A percentile compares a stretch with the other conserved stretches of the same genome.
These are phyloP conservation scores for Brassica rapa DNA, from an alignment of 345 rosid species.

Conservation along the genomic window DNA sequence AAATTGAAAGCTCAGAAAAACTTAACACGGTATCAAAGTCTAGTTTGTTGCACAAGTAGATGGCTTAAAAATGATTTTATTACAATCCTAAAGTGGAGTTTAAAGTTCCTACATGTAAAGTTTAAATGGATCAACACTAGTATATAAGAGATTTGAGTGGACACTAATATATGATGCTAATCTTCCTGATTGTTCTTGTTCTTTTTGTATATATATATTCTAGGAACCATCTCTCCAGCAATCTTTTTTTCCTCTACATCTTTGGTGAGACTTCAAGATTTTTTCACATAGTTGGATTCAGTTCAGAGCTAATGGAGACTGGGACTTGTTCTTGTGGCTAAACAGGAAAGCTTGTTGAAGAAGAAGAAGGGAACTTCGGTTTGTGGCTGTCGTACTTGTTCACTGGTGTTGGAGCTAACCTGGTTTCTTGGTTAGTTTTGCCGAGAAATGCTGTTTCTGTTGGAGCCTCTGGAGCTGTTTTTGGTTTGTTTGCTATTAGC, in stretches of 20 bases:
- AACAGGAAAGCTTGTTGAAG: constrained; percentile 92
- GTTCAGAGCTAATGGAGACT: constrained; percentile 14
- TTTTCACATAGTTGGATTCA: constrained; percentile 8
- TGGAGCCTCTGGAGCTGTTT: constrained; percentile 96
- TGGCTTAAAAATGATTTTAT: too few relatives aligned
- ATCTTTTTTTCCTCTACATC: constrained; percentile 92
- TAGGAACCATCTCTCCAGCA: constrained; percentile 98
- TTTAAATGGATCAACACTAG: too few relatives aligned
- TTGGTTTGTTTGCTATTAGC: constrained; percentile 86
- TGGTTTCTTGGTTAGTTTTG: constrained; percentile 88
- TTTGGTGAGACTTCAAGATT: constrained; percentile 67
- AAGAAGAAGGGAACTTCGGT: constrained; percentile 84
- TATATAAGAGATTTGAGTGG: too few relatives aligned
- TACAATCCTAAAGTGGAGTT: too few relatives aligned
- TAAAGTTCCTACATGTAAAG: too few relatives aligned
- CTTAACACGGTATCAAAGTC: too few relatives aligned
- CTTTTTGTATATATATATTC: too few relatives aligned
- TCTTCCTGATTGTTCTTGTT: constrained; percentile 2
- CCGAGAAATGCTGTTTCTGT: constrained; percentile 89
- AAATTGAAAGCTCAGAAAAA: too few relatives aligned
- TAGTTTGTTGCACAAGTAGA: too few relatives aligned
- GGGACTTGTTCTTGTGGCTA: constrained; percentile 3
- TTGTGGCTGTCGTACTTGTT: constrained; percentile 79
- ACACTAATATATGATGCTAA: not conserved
- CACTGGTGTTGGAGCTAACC: constrained; percentile 89